Evolutionary conservation across 1,284 basidiomycete species (phyloP).

Genomic region (Coniferiporia weirii): DNA sequence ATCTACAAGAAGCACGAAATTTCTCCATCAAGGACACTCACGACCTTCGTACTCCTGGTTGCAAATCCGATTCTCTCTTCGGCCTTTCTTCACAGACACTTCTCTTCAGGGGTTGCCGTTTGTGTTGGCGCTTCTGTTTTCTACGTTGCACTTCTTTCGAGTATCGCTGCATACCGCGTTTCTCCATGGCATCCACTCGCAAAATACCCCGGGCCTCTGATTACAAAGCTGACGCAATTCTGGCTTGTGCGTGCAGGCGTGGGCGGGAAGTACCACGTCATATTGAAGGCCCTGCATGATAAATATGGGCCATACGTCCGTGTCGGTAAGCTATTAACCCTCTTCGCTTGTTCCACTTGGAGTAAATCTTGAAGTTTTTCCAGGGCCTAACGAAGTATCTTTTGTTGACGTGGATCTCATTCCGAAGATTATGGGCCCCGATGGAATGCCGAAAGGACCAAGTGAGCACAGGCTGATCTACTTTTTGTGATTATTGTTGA

Average conservation of each 20-base stretch:
- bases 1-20: not conserved
- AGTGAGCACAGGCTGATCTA: slow-evolving; percentile 18
- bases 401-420: slow-evolving; percentile 20
- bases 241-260: not conserved
- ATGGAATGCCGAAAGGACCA: slow-evolving; percentile 31
- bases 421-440: slow-evolving; percentile 26
- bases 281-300: slow-evolving; percentile 18
- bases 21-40: not conserved
- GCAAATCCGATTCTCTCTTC: not conserved
- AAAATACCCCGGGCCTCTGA: slow-evolving; percentile 22
- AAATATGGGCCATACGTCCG: slow-evolving; percentile 22
- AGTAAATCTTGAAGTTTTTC: not conserved
- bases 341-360: not conserved
- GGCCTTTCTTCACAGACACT: not conserved
- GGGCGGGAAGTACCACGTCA: slow-evolving; percentile 17
- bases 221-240: slow-evolving; percentile 19
- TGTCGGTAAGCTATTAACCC: slow-evolving; percentile 17
- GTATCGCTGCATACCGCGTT: slow-evolving; percentile 20
- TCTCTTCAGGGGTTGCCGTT: not conserved
- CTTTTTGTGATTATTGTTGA: too few species aligned
- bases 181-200: slow-evolving; percentile 25
- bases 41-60: not conserved
- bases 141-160: not conserved
- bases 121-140: not conserved
- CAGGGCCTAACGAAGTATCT: not conserved